A percentile compares a stretch with the other conserved stretches of the same genome.
phyloP scores from a whole-genome alignment of 768 basidiomycete species.

The Boletus pseudopeckii region DNA sequence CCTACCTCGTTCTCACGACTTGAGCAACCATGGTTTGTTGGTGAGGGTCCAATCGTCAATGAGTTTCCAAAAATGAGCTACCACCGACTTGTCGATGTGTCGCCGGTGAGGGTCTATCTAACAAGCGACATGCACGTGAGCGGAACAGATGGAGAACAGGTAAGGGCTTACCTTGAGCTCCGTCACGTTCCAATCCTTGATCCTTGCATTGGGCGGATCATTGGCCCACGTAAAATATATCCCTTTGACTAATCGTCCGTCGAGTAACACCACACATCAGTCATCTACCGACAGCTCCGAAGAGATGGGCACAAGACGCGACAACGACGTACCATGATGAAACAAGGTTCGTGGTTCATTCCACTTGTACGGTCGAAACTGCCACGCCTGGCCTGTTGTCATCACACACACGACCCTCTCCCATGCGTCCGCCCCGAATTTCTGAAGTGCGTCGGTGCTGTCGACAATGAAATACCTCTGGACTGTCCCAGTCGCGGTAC shows the following conservation, averaged over 20 bases:
- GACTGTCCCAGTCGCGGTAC: slow-evolving; percentile 29
- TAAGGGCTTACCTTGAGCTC: slow-evolving; percentile 68
- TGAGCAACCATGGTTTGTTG: slow-evolving; percentile 77
- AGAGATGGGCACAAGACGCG: not conserved
- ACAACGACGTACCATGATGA: slow-evolving; percentile 67
- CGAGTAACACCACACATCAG: not conserved
- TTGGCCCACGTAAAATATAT: slow-evolving; percentile 94
- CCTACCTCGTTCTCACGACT: slow-evolving; percentile 28
- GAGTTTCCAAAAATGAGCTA: slow-evolving; percentile 94
- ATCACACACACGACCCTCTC: slow-evolving; percentile 96
- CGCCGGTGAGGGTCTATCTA: slow-evolving; percentile 89
- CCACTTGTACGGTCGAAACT: slow-evolving; percentile 97
- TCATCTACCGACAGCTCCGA: not conserved
- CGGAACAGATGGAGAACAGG: not conserved
- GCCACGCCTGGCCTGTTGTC: slow-evolving; percentile 99
- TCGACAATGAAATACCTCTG: slow-evolving; percentile 87
- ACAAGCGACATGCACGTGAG: not conserved
- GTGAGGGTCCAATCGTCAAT: slow-evolving; percentile 80
- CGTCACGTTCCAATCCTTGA: slow-evolving; percentile 96
- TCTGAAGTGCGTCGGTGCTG: slow-evolving; percentile 85
- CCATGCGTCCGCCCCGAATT: slow-evolving; percentile 93
- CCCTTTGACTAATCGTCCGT: slow-evolving; percentile 70
- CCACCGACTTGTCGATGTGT: slow-evolving; percentile 91
- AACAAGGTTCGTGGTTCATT: slow-evolving; percentile 88
- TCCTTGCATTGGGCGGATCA: slow-evolving; percentile 82